Conservation (phyloP, 1,284 basidiomycete species). For the Sporisorium reilianum region DNA sequence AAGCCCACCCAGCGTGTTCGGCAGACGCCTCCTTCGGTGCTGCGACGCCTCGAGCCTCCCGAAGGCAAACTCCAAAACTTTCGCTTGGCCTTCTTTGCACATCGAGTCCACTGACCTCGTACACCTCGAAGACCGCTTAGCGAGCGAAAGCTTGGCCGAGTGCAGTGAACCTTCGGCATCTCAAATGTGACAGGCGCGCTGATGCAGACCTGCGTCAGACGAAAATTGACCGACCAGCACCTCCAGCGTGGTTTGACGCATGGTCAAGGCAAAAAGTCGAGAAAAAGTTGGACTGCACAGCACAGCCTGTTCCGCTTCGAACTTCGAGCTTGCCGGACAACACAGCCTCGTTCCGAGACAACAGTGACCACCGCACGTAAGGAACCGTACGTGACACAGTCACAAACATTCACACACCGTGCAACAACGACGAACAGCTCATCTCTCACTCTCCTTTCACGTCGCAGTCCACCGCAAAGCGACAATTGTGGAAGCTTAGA, state of each 20-base stretch:
- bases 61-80: too few relatives aligned
- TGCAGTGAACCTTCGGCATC: background rate
- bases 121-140: too few relatives aligned
- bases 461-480: background rate
- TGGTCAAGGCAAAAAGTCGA: too few relatives aligned
- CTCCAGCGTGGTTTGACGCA: too few relatives aligned
- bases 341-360: background rate
- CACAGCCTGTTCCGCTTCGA: slow-evolving; percentile 1
- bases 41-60: background rate
- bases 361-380: too few relatives aligned
- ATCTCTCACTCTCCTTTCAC: background rate
- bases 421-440: background rate
- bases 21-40: background rate
- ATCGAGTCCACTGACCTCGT: too few relatives aligned
- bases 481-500: background rate
- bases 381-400: too few relatives aligned
- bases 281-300: background rate
- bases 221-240: background rate
- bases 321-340: background rate
- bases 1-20: background rate
- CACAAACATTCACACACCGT: too few relatives aligned
- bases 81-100: too few relatives aligned
- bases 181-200: background rate
- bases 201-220: too few relatives aligned
- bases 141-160: background rate